Base-by-base conservation (phyloP, 192 early-diverging fungal species). In the Backusella australiensis region DNA sequence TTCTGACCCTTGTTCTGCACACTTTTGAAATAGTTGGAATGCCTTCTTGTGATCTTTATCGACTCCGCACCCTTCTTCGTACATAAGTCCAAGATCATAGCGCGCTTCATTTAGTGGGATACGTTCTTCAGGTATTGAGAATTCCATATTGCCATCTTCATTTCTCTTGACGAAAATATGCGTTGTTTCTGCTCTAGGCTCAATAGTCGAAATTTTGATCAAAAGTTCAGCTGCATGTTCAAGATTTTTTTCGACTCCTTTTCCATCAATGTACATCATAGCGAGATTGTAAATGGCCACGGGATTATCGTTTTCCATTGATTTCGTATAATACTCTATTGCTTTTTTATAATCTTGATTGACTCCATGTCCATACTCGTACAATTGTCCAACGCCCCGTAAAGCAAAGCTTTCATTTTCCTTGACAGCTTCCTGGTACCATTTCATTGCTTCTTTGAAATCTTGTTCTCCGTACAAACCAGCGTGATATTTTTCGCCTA, bases 371-470 rank as follows among this genome's bases (percentile, higher is more conserved):
- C 53, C 53, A 21, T 21, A 56, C 9, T 56, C 53, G 21, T 56
- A 56, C 2, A 56, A 93, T 72, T 91, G 90, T 32, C 91, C 93
- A 23, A 95, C 79, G 9, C 89, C 93, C 70, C 90, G 94, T 71
- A 85, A 76, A 29, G 81, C 83, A 78, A 81, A 81, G 56, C 81
- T 82, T 35, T 86, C 83, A 3, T 81, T 85, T 59, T 84, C 79
- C 39, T 83, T 76, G 7, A 81, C 83, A 4, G 84, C 82, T 23
- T 84, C 80, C 44, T 77, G 77, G 56, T 85, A 86, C 82, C 92
- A 91, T n/a, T 87, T 78, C 21, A 88, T 90, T 41, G 88, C 82
- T 17, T 89, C 80, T 73, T 88, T 75, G 66, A 85, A 77, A 67
- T 88, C 80, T 39, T 88, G 83, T 38, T 53, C 49, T n/a, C 49